A percentile compares a stretch with the other conserved stretches of the same genome.
Evolutionary conservation across 202 grass and related monocot genomes (phyloP).

Genomic region (Eragrostis tef): DNA sequence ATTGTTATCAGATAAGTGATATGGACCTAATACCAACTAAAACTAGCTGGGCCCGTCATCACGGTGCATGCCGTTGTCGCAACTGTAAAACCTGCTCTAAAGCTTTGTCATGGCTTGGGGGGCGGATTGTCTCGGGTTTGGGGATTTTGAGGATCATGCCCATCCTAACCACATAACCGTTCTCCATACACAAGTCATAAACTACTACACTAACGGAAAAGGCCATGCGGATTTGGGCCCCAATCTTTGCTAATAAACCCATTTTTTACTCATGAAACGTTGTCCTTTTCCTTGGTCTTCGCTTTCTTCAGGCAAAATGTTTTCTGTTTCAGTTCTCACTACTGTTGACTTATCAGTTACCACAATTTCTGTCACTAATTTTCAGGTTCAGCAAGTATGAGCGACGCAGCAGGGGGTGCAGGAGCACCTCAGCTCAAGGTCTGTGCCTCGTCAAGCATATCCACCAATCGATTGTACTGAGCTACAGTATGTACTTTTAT

Average conservation of each 20-base stretch:
- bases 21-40: background rate
- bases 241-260: background rate
- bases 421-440: constrained; percentile 25
- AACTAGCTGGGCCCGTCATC: no score
- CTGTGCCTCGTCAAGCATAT: background rate
- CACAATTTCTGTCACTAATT: background rate
- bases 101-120: background rate
- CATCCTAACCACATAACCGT: background rate
- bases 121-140: background rate
- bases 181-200: background rate
- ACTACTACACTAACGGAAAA: background rate
- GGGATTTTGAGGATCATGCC: background rate
- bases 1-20: background rate
- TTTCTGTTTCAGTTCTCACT: background rate
- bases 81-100: no score
- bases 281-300: no score
- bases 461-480: no score
- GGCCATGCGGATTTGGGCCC: background rate
- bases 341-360: background rate
- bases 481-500: background rate
- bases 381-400: constrained; percentile 1
- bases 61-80: no score
- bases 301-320: no score
- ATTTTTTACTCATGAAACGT: no score
- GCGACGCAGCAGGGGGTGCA: background rate